phyloP scores from a whole-genome alignment of 1,284 basidiomycete species.

The Moesziomyces sp. region DNA sequence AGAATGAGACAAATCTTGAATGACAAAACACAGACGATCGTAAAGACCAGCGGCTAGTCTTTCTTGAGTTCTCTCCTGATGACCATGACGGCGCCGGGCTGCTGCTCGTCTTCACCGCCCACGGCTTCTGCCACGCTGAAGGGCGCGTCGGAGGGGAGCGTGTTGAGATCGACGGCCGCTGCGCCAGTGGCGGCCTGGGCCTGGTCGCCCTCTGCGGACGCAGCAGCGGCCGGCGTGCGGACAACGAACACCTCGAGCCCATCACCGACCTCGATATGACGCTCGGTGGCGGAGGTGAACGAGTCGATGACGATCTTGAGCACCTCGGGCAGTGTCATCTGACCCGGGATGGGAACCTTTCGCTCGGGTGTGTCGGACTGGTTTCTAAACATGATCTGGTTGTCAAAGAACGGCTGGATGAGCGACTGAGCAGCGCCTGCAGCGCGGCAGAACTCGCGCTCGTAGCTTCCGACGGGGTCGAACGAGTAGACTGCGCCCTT shows the following conservation, averaged over 20 bases:
- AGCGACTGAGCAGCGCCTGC: constrained; percentile 65
- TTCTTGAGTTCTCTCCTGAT: constrained; percentile 66
- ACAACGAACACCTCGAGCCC: constrained; percentile 66
- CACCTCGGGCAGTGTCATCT: constrained; percentile 56
- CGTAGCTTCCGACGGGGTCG: constrained; percentile 66
- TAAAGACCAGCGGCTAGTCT: constrained; percentile 37
- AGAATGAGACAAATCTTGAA: neutral
- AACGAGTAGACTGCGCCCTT: constrained; percentile 66
- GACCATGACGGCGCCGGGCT: constrained; percentile 60
- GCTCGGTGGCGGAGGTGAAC: constrained; percentile 65
- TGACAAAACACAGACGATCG: too few relatives aligned
- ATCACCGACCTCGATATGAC: constrained; percentile 67
- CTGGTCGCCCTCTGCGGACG: neutral
- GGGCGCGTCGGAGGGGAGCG: constrained; percentile 31
- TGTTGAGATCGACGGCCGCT: constrained; percentile 43
- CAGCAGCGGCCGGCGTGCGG: constrained; percentile 19
- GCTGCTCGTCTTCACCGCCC: constrained; percentile 64
- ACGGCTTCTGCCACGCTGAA: constrained; percentile 60
- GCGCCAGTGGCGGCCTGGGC: constrained; percentile 21
- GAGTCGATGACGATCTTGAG: constrained; percentile 64
- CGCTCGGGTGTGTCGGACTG: constrained; percentile 56
- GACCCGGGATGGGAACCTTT: constrained; percentile 59
- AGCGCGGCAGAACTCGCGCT: constrained; percentile 65
- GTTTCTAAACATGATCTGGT: constrained; percentile 67
- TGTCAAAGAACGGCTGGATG: constrained; percentile 67